phyloP scores from a whole-genome alignment of 768 basidiomycete genomes.

The Hortiboletus campestris region DNA sequence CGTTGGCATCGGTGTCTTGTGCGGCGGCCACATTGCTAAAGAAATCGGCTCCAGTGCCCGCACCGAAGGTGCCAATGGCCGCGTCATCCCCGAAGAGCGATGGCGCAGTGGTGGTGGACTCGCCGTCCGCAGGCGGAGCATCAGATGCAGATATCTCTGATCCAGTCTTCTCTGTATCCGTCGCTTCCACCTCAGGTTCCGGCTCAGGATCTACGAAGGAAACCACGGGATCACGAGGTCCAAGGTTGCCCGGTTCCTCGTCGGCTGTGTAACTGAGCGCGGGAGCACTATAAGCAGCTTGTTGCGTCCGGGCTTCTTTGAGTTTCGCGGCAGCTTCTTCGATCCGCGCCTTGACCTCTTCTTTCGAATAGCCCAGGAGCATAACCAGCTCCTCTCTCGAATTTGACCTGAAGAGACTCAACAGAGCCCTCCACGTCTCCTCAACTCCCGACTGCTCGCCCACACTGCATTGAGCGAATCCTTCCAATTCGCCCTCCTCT shows the following conservation, averaged over 20 bases:
- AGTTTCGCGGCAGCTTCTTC: conserved; percentile 78
- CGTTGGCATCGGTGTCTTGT: conserved; percentile 40
- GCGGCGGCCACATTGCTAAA: conserved; percentile 74
- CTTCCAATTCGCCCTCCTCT: conserved; percentile 53
- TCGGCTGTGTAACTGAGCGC: conserved; percentile 33
- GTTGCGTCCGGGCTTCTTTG: conserved; percentile 41
- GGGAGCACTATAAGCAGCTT: conserved; percentile 24
- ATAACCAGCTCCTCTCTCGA: conserved; percentile 89
- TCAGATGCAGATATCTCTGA: conserved; percentile 77
- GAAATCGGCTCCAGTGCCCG: conserved; percentile 68
- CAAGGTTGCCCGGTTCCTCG: conserved; percentile 44
- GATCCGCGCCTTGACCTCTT: conserved; percentile 75
- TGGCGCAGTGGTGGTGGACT: conserved; percentile 82
- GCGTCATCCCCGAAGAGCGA: conserved; percentile 84
- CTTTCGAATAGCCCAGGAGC: conserved; percentile 89
- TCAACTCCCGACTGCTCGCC: conserved; percentile 32
- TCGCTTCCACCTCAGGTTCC: conserved; percentile 27
- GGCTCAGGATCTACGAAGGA: conserved; percentile 73
- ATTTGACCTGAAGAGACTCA: conserved; percentile 84
- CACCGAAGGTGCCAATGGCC: conserved; percentile 56
- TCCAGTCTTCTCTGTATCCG: conserved; percentile 36
- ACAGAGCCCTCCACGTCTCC: conserved; percentile 84
- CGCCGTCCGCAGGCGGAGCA: conserved; percentile 62
- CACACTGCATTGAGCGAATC: conserved; percentile 64
- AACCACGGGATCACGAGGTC: conserved; percentile 70